phyloP scores from a whole-genome alignment of 768 basidiomycete genomes.

The Tulasnella sp. region DNA sequence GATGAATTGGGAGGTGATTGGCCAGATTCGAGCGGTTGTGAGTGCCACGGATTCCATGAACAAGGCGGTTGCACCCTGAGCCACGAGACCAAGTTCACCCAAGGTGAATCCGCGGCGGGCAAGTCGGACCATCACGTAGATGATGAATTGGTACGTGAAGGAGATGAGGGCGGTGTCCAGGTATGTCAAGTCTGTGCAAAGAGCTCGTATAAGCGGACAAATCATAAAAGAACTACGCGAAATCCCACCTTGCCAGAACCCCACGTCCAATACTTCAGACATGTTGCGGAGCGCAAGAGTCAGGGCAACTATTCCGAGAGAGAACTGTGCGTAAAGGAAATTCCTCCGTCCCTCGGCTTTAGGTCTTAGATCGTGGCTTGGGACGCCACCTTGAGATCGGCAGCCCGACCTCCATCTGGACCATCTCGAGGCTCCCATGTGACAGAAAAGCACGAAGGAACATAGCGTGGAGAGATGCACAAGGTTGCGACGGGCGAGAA shows the following conservation, averaged over 20 bases:
- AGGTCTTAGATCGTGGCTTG: neutral
- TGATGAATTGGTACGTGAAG: conserved; percentile 83
- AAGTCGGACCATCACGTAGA: conserved; percentile 84
- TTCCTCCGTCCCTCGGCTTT: conserved; percentile 54
- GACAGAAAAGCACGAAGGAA: conserved; percentile 71
- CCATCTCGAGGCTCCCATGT: conserved; percentile 74
- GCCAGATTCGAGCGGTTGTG: conserved; percentile 77
- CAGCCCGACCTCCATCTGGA: conserved; percentile 36
- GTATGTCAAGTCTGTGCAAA: conserved; percentile 61
- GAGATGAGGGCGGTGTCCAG: conserved; percentile 71
- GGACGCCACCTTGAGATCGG: conserved; percentile 48
- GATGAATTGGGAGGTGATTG: conserved; percentile 73
- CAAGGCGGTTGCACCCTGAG: conserved; percentile 80
- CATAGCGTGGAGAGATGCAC: conserved; percentile 78
- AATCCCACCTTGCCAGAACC: neutral
- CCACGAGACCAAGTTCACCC: conserved; percentile 86
- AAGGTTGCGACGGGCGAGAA: conserved; percentile 68
- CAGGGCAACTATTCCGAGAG: neutral
- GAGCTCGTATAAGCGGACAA: conserved; percentile 16
- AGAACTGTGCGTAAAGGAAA: conserved; percentile 61
- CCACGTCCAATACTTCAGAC: neutral
- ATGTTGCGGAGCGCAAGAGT: neutral
- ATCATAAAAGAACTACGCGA: neutral
- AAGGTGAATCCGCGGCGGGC: conserved; percentile 94
- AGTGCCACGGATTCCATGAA: conserved; percentile 83